Percentiles rank a stretch among this genome's conserved stretches.
Evolutionary conservation across 768 basidiomycete genomes (phyloP).

Genomic region (Naganishia antarctica): DNA sequence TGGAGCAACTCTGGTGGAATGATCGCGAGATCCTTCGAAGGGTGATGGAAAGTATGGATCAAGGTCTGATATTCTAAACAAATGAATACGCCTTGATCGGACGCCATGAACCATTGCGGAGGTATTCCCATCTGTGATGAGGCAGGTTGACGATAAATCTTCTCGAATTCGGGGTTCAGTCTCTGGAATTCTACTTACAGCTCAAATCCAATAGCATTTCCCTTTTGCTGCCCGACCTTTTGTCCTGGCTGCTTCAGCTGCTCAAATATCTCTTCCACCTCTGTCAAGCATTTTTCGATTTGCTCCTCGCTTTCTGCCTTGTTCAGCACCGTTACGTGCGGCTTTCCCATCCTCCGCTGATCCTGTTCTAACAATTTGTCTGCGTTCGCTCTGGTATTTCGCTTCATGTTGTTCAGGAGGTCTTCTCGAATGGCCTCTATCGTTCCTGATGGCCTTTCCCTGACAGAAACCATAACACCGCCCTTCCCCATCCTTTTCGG

Average conservation of each 20-base stretch:
- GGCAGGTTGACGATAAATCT: neutral
- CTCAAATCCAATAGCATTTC: conserved; percentile 37
- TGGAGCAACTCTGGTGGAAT: neutral
- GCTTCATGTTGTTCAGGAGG: conserved; percentile 29
- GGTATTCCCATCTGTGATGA: conserved; percentile 37
- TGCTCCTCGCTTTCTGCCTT: conserved; percentile 38
- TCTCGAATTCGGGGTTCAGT: too few relatives aligned
- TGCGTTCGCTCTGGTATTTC: conserved; percentile 24
- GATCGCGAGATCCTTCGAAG: neutral
- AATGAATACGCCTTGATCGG: conserved; percentile 35
- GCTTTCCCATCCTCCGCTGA: conserved; percentile 30
- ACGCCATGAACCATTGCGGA: conserved; percentile 38
- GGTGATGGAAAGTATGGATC: conserved; percentile 3
- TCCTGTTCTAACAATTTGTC: conserved; percentile 40
- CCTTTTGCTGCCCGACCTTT: conserved; percentile 31
- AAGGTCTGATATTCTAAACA: conserved; percentile 3
- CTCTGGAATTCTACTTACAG: conserved; percentile 31
- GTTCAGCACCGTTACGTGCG: conserved; percentile 41
- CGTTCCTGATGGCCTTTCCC: conserved; percentile 33
- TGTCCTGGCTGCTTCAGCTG: conserved; percentile 31
- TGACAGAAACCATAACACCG: conserved; percentile 34
- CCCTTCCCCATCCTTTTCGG: conserved; percentile 37
- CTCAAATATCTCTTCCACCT: conserved; percentile 35
- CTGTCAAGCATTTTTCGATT: conserved; percentile 36
- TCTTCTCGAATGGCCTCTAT: conserved; percentile 32